Evolutionary conservation across 2,329 filamentous ascomycete genomes (phyloP), one percentile per base, ranked within the genome.

Genomic region (Colletotrichum sp.): DNA sequence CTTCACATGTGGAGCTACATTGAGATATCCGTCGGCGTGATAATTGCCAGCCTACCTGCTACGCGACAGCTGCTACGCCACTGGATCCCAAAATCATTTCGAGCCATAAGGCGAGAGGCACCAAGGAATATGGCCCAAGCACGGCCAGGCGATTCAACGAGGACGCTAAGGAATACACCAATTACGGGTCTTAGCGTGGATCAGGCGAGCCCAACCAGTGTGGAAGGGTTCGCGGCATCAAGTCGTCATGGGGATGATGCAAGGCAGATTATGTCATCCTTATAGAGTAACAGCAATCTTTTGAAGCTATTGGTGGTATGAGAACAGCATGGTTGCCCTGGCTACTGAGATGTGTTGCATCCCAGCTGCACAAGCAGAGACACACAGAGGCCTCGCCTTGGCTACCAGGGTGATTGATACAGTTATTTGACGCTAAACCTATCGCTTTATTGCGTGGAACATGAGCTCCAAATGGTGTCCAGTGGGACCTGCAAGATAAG

Each of bases 1-100:
- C 81, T 87, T 34, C 85, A 89, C 66, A 81, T 86, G 62, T 89
- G 88, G 88, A 89, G 87, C 0, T 82, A 82, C 15, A 79, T 89
- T 21, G 88, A 89, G 77, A 84, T 85, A 64, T 85, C 86, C 62
- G 81, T 88, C 3, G 87, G 86, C 24, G 86, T 87, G 16, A 83
- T 88, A 18, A 82, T 88, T 34, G 80, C 85, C 6, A 87, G 83
- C 65, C 79, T 88, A 16, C 87, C 87, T 3, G 32, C 73, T 3
- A 59, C 64, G 8, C 73, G 73, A 5, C 73, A 76, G 24, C 21
- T 76, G 13, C 69, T 71, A 57, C 73, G 73, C n/a, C 62, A 76
- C 5, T 10, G 72, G 7, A 12, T 55, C 4, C 73, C 70, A 16
- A 76, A 60, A 28, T 12, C 69, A 32, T 21, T 62, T 15, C 59